A percentile compares a stretch with the other conserved stretches of the same genome.
phyloP scores from a whole-genome alignment of 805 yeast species.

The Saccharomyces jurei region DNA sequence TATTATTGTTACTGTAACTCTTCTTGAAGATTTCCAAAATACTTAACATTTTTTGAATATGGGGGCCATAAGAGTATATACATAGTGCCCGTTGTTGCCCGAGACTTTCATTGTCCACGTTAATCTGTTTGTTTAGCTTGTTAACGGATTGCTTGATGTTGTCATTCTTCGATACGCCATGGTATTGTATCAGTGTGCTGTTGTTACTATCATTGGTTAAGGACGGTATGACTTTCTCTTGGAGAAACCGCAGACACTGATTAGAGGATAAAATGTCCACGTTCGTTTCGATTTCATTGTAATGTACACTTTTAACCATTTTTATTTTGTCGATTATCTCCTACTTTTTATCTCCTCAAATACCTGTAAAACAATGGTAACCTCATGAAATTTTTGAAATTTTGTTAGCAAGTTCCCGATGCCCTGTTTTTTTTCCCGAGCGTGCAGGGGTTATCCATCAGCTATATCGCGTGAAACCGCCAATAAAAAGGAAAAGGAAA shows the following conservation, averaged over 20 bases:
- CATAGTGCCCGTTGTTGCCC: conserved; percentile 1
- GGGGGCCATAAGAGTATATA: conserved; percentile 19
- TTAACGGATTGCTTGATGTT: conserved; percentile 15
- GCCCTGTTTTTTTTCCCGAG: neutral
- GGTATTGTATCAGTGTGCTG: neutral
- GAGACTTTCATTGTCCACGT: neutral
- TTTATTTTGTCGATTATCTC: neutral
- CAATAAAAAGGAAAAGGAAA: neutral
- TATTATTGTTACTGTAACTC: neutral
- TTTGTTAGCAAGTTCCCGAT: neutral
- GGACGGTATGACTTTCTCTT: neutral
- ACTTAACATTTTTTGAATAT: conserved; percentile 19
- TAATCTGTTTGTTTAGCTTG: conserved; percentile 1
- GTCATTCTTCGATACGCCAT: conserved; percentile 11
- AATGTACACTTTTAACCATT: conserved; percentile 6
- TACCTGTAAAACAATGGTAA: neutral
- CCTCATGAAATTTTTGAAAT: neutral
- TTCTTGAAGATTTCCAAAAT: conserved; percentile 15
- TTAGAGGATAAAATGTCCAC: neutral
- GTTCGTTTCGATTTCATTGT: neutral
- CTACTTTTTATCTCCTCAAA: neutral
- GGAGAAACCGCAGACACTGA: neutral
- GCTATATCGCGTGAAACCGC: neutral
- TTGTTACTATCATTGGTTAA: neutral
- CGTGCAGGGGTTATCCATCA: neutral